Evolutionary conservation across 1,284 basidiomycete genomes (phyloP).

Genomic region (Mycosarcoma mackinlayi): DNA sequence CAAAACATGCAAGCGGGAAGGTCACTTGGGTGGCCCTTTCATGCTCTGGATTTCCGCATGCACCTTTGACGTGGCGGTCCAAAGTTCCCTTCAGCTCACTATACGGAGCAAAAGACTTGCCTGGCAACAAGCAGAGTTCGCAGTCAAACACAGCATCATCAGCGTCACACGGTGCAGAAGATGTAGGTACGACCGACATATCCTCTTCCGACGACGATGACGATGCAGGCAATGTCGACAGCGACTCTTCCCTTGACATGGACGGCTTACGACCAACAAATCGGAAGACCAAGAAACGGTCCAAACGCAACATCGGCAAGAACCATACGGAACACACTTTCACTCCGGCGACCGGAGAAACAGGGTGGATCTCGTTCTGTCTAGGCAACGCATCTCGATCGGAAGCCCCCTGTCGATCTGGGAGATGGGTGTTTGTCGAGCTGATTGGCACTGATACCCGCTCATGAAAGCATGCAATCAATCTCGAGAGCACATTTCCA

Average conservation of each 20-base stretch:
- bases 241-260: constrained; percentile 38
- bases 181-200: constrained; percentile 15
- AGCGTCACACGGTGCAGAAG: not conserved
- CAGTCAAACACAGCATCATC: not conserved
- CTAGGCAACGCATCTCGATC: not conserved
- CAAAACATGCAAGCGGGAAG: not conserved
- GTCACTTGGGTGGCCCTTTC: constrained; percentile 32
- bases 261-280: constrained; percentile 1
- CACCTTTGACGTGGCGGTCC: constrained; percentile 53
- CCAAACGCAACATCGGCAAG: constrained; percentile 26
- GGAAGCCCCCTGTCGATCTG: not conserved
- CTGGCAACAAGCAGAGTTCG: constrained; percentile 10
- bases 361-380: constrained; percentile 41
- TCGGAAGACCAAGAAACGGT: constrained; percentile 23
- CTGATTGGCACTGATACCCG: constrained; percentile 44
- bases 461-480: constrained; percentile 14
- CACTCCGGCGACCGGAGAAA: constrained; percentile 32
- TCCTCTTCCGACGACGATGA: constrained; percentile 27
- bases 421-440: constrained; percentile 39
- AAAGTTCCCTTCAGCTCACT: constrained; percentile 26
- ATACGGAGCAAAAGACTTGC: constrained; percentile 30
- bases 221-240: constrained; percentile 4
- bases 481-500: too few relatives aligned
- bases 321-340: constrained; percentile 43
- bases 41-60: constrained; percentile 47